Base-by-base conservation (phyloP, 805 yeast genomes). In the Candida golubevii region DNA sequence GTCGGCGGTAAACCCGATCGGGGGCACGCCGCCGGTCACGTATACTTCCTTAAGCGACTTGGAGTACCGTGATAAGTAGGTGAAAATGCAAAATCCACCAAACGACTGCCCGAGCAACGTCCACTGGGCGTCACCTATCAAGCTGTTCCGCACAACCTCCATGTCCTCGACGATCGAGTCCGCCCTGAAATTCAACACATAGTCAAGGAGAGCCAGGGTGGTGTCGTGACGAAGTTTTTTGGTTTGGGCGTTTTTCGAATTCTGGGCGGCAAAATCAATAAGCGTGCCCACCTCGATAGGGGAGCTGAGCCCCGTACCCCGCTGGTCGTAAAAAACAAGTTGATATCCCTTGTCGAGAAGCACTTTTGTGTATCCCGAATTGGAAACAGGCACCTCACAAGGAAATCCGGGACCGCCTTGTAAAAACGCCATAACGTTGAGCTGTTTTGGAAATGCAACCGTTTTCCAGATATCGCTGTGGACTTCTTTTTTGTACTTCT, bases 11-110 rank as follows among this genome's bases (percentile, higher is more conserved):
- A 51, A 55, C 6, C 63, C 65, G 13, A 79, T 56, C 1, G 84
- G 83, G 2, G 85, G 83, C 11, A 79, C 66, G 6, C 84, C 85
- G 1, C 82, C 85, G 0, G 84, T 72, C 23, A 79, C 57, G 13
- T 79, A 53, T 1, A 74, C 75, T 39, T 68, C 71, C 35, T 63
- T 63, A 26, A 79, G 46, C 2, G 75, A 61, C 1, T 57, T 56
- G 1, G 79, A 72, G 48, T 60, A 72, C 44, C 63, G 62, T 4
- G 82, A 75, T 14, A 76, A 56, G 53, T 79, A 79, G 3, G 78
- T 74, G 49, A 72, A 65, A 15, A 69, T 58, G 50, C 78, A 69
- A 49, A 77, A 79, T 0, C 83, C 83, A 23, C 83, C 82, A 52
- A 68, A 77, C 2, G 79, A 73, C 53, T 78, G 82, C 8, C 83